phyloP scores from a whole-genome alignment of 2,329 filamentous ascomycete genomes.

The Bipolaris cookei region DNA sequence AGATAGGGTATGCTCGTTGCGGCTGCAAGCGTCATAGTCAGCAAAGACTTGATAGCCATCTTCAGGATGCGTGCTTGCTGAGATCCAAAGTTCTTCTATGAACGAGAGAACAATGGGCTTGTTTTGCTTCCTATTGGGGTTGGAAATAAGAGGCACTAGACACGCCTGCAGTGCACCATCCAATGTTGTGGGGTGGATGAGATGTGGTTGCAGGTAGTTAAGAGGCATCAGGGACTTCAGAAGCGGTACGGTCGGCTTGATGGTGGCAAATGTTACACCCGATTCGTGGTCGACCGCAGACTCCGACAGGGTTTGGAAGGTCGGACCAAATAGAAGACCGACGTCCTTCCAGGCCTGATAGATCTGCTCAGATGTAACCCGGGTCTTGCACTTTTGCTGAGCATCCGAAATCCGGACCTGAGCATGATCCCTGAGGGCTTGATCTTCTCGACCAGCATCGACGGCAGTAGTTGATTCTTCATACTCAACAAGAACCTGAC shows the following conservation, averaged over 20 bases:
- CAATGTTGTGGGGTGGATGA: constrained; percentile 5
- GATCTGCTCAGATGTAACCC: not conserved
- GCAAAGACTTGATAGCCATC: not conserved
- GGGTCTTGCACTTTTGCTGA: not conserved
- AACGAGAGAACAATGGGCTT: not conserved
- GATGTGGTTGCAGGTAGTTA: not conserved
- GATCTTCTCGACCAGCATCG: not conserved
- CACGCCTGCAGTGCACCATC: not conserved
- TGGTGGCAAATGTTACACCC: not conserved
- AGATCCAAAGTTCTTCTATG: not conserved
- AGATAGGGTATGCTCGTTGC: not conserved
- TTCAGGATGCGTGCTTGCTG: not conserved
- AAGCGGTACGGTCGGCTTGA: not conserved
- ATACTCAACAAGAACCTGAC: not conserved
- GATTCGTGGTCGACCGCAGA: not conserved
- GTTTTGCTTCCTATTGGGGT: not conserved
- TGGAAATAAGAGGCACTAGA: not conserved
- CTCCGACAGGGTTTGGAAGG: not conserved
- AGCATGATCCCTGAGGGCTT: not conserved
- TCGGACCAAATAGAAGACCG: not conserved
- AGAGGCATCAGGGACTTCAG: not conserved
- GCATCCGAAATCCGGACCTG: not conserved
- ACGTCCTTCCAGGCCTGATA: not conserved
- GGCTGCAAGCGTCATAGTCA: not conserved
- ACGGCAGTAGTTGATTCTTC: not conserved